These are phyloP conservation scores for Nemania sp. DNA, from an alignment of 2,329 filamentous ascomycete species.

Conservation along the genomic window DNA sequence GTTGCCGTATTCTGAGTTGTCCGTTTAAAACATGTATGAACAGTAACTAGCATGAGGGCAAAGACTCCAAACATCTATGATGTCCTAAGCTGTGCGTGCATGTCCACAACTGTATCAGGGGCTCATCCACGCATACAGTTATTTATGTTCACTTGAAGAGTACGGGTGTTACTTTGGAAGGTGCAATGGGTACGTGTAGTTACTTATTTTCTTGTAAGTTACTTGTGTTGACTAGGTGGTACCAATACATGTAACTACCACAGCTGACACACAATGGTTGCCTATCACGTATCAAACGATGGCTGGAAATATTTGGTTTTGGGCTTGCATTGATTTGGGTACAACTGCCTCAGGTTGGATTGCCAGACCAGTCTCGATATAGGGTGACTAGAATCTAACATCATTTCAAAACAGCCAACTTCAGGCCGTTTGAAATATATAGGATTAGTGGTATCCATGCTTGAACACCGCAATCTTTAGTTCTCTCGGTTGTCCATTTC, in stretches of 20 bases:
- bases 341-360: constrained; percentile 11
- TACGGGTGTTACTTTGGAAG: no score
- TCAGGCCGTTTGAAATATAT: constrained; percentile 4
- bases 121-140: not conserved
- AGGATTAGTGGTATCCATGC: constrained; percentile 3
- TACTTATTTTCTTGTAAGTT: not conserved
- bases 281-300: not conserved
- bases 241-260: not conserved
- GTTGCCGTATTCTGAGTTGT: no score
- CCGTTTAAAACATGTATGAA: no score
- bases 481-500: constrained; percentile 10
- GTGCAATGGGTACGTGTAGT: no score
- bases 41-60: no score
- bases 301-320: not conserved
- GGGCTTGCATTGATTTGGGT: constrained; percentile 12
- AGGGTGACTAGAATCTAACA: constrained; percentile 4
- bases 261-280: not conserved
- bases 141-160: not conserved
- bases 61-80: no score
- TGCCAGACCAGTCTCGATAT: constrained; percentile 3
- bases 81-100: no score
- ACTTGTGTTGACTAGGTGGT: not conserved
- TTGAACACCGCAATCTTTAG: not conserved
- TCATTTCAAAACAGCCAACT: constrained; percentile 9
- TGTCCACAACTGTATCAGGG: no score